Percentiles rank a stretch among this genome's conserved stretches.
Evolutionary conservation across 2,329 filamentous ascomycete species (phyloP).

Genomic region (Paracamarosporium sp.): DNA sequence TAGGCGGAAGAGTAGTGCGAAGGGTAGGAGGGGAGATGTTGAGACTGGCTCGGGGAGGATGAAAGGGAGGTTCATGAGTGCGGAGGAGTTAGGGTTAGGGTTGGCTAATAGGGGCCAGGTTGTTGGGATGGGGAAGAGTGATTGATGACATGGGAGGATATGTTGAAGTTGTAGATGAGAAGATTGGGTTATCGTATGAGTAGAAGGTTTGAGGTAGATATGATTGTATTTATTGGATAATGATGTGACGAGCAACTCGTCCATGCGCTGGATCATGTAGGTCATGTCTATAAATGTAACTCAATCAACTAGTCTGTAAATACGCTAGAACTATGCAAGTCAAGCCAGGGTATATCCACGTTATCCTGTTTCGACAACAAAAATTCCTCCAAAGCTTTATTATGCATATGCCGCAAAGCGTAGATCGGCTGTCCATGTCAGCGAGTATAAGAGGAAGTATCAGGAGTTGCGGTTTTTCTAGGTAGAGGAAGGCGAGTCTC

Average conservation of each 20-base stretch:
- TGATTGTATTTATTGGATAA: not conserved
- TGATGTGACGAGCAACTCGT: not conserved
- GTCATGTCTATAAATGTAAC: not conserved
- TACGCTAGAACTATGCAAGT: not conserved
- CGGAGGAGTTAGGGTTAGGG: constrained; percentile 35
- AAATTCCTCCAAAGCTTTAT: not conserved
- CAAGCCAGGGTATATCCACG: not conserved
- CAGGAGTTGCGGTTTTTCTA: not conserved
- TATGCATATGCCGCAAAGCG: not conserved
- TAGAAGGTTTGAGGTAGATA: not conserved
- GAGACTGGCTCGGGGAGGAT: constrained; percentile 20
- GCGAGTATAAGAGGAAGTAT: too few relatives aligned
- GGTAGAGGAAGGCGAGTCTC: not conserved
- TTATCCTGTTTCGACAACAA: not conserved
- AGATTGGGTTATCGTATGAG: not conserved
- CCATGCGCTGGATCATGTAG: not conserved
- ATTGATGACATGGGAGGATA: constrained; percentile 22
- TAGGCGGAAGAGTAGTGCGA: constrained; percentile 11
- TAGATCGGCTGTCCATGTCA: too few relatives aligned
- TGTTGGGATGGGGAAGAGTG: constrained; percentile 42
- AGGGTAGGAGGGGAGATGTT: constrained; percentile 21
- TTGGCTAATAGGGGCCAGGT: constrained; percentile 26
- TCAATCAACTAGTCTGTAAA: not conserved
- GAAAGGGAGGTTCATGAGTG: constrained; percentile 29
- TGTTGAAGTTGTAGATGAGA: not conserved